A percentile compares a stretch with the other conserved stretches of the same genome.
Conservation (phyloP, 164 flowering plant genomes). For the Buxus sempervirens region DNA sequence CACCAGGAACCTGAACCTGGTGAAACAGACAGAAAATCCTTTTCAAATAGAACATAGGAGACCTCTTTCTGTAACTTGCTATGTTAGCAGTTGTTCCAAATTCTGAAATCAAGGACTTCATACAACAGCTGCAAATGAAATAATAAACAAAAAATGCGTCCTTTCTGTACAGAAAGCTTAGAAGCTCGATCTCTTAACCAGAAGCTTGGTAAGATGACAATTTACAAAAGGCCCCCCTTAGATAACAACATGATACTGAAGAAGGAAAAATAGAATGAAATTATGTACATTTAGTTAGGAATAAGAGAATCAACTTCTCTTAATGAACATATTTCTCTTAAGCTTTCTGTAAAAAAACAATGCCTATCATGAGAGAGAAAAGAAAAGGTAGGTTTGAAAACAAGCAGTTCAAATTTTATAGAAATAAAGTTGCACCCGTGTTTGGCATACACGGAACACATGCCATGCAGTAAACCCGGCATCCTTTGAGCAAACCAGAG, state of each 20-base stretch:
- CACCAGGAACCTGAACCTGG: too few relatives aligned
- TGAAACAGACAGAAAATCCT: too few relatives aligned
- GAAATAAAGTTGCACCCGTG: not conserved
- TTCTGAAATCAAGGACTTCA: too few relatives aligned
- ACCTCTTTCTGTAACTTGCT: too few relatives aligned
- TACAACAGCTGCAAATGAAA: too few relatives aligned
- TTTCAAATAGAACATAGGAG: too few relatives aligned
- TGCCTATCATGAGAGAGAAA: slow-evolving; percentile 39
- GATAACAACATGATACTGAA: not conserved
- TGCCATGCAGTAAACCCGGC: too few relatives aligned
- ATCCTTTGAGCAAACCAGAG: not conserved
- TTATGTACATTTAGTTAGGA: slow-evolving; percentile 32
- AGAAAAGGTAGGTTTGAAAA: not conserved
- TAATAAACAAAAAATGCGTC: too few relatives aligned
- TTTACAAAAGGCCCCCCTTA: not conserved
- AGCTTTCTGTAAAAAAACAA: slow-evolving; percentile 49
- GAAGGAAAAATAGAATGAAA: not conserved
- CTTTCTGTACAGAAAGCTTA: too few relatives aligned
- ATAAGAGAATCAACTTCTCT: slow-evolving; percentile 38
- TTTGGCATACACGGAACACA: not conserved
- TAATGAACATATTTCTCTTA: slow-evolving; percentile 58
- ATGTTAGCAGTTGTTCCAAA: too few relatives aligned
- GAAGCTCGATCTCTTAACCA: not conserved
- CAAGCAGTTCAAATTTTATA: too few relatives aligned
- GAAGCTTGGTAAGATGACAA: not conserved